A percentile compares a stretch with the other conserved stretches of the same genome.
These are phyloP conservation scores for Metschnikowia kofuensis DNA, from an alignment of 805 yeast genomes.

Conservation along the genomic window DNA sequence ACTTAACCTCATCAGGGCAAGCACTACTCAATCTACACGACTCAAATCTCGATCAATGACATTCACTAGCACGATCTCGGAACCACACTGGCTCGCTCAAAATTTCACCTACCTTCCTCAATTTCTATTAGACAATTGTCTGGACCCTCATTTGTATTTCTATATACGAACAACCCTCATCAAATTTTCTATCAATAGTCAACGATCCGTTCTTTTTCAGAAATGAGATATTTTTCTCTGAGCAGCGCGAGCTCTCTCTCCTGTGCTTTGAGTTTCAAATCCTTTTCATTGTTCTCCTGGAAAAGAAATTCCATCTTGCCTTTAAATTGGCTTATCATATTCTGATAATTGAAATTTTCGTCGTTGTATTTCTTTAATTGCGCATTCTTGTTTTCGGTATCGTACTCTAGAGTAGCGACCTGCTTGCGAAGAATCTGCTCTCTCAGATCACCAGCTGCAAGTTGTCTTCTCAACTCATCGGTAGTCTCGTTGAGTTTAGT, in stretches of 20 bases:
- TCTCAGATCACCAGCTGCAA: constrained; percentile 51
- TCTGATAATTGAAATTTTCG: constrained; percentile 56
- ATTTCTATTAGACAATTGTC: too few relatives aligned
- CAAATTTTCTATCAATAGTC: not conserved
- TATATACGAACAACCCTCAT: too few relatives aligned
- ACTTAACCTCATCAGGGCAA: too few relatives aligned
- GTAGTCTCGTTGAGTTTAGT: constrained; percentile 50
- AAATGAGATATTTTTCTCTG: constrained; percentile 43
- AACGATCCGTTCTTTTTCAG: constrained; percentile 6
- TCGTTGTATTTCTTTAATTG: constrained; percentile 53
- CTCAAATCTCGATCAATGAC: too few relatives aligned
- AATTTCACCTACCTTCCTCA: too few relatives aligned
- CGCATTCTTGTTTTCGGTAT: constrained; percentile 49
- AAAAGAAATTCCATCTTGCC: constrained; percentile 39
- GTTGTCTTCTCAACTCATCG: constrained; percentile 44
- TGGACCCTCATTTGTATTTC: not conserved
- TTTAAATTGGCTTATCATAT: constrained; percentile 43
- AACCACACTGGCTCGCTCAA: too few relatives aligned
- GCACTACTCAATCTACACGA: too few relatives aligned
- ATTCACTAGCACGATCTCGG: too few relatives aligned
- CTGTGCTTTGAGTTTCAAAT: constrained; percentile 42
- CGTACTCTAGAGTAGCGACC: constrained; percentile 51
- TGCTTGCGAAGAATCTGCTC: constrained; percentile 50
- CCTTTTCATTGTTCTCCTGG: constrained; percentile 39
- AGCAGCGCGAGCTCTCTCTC: constrained; percentile 57